phyloP scores from a whole-genome alignment of 164 flowering plant species.

The Echeveria elegans region DNA sequence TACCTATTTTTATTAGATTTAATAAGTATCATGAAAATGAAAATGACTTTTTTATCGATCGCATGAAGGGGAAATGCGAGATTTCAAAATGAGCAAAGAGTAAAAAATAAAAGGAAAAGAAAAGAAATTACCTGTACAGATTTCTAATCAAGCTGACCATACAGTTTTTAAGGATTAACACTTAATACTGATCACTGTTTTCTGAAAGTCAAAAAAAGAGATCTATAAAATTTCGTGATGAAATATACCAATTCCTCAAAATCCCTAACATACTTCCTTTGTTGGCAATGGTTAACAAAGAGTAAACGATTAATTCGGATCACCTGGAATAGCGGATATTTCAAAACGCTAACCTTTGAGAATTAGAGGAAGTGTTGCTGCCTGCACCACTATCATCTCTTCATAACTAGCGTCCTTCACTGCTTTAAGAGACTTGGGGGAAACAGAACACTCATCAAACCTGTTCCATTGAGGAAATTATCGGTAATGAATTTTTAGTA shows the following conservation, averaged over 20 bases:
- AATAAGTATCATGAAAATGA: background rate
- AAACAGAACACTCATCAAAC: constrained; percentile 78
- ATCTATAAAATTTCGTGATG: background rate
- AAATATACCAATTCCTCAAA: background rate
- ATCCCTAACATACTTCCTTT: background rate
- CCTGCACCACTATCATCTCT: constrained; percentile 94
- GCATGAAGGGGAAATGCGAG: background rate
- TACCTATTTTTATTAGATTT: constrained; percentile 44
- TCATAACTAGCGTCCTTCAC: constrained; percentile 90
- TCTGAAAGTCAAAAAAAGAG: background rate
- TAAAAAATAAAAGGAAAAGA: background rate
- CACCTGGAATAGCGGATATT: background rate
- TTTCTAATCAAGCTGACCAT: background rate
- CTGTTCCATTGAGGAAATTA: constrained; percentile 27
- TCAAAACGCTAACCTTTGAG: constrained; percentile 58
- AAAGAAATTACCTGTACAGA: background rate
- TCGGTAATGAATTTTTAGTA: background rate
- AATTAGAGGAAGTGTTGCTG: constrained; percentile 86
- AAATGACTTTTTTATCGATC: background rate
- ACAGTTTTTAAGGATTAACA: background rate
- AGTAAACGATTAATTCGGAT: background rate
- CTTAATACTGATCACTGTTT: background rate
- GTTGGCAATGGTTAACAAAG: background rate
- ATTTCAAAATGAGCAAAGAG: background rate
- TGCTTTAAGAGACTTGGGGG: constrained; percentile 74